Evolutionary conservation across 75 land plant species (phyloP), one percentile per base, ranked within the genome.

Genomic region (Picea glauca): DNA sequence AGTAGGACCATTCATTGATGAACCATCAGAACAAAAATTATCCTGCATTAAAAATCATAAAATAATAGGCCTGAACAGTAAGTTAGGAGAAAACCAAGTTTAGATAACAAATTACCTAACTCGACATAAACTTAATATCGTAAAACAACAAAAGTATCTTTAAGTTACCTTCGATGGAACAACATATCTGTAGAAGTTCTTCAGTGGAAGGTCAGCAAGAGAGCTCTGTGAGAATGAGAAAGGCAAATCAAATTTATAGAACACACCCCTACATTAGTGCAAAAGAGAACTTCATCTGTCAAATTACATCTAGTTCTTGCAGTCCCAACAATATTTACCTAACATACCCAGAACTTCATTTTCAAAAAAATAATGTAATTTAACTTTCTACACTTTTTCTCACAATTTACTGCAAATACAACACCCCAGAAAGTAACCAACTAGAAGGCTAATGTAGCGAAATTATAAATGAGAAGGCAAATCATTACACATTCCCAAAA

Each of bases 141-240:
- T 9, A 46, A 17, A 70, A 40, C n/a, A 40, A n/a, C 21, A 70
- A 18, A 46, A 62, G 7, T 33, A 57, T 61, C 60, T 26, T 15
- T 31, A 43, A 54, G 1, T 81, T 87, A 94, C 94, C 92, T 90
- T 81, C 72, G 93, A 58, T 38, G 99, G 99, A 7, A 91, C 78
- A 1, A 97, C 98, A 85, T 84, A 97, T 84, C 99, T 86, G 90
- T 97, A 97, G 83, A 90, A 97, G 81, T 94, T 97, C 84, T 97
- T 97, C 80, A 97, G 74, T 75, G 99, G 99, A 46, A 97, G 79
- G 79, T 97, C 95, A 40, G 83, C 88, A 62, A 97, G 93, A 50
- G 99, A 92, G 82, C 91, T 97, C 98, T 96, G 98, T 68, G 81
- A 21, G 3, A 81, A 38, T 68, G 18, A 80, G 18, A 14, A 63